Evolutionary conservation across 202 grass and related monocot genomes (phyloP).

Genomic region (Thinopyrum obtusiflorum): DNA sequence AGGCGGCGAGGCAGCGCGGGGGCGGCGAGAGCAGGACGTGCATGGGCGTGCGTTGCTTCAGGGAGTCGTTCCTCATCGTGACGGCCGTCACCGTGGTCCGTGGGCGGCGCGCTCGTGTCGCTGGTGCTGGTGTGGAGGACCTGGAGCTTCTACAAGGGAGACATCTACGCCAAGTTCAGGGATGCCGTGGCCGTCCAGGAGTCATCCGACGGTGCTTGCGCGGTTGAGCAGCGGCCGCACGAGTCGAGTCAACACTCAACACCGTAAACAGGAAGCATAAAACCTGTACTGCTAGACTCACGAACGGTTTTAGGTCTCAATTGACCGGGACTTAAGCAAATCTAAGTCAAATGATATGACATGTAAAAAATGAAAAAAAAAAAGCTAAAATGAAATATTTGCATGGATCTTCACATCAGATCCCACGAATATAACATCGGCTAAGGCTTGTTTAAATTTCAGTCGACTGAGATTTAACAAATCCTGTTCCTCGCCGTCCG

Average conservation of each 20-base stretch:
- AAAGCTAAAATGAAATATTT: no score
- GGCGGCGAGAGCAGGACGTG: slow-evolving; percentile 30
- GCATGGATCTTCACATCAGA: no score
- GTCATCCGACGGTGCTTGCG: no score
- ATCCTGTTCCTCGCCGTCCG: no score
- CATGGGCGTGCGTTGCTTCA: slow-evolving; percentile 47
- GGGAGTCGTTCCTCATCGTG: slow-evolving; percentile 37
- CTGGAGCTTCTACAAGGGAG: slow-evolving; percentile 23
- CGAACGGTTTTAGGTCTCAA: no score
- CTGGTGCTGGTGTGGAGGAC: slow-evolving; percentile 48
- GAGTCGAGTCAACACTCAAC: neutral
- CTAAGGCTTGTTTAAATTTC: no score
- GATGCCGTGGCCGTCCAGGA: neutral
- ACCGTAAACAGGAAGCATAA: neutral
- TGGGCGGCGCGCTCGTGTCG: slow-evolving; percentile 33
- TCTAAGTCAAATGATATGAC: no score
- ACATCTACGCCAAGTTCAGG: slow-evolving; percentile 47
- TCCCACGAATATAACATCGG: no score
- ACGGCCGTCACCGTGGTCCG: slow-evolving; percentile 37
- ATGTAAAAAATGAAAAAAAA: no score
- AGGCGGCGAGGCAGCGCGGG: slow-evolving; percentile 51
- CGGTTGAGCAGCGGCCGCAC: neutral
- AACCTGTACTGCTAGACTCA: no score
- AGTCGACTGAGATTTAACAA: no score
- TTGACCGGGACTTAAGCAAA: no score